These are phyloP conservation scores for Pulveroboletus ravenelii DNA, from an alignment of 768 basidiomycete species.

Conservation along the genomic window DNA sequence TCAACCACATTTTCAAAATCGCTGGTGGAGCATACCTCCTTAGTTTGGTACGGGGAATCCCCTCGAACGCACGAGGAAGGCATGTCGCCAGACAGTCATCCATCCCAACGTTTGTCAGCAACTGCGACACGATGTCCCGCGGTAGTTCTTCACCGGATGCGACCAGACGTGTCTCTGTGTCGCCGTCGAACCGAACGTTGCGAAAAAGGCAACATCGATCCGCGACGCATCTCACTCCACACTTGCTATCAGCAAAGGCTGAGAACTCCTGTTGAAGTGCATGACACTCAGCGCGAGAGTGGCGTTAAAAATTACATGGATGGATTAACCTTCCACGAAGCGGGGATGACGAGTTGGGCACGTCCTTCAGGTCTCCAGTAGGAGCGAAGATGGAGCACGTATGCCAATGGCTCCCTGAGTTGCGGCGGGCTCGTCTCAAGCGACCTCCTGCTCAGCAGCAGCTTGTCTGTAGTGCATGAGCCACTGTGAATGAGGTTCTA, in stretches of 20 bases:
- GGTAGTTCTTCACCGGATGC: conserved; percentile 7
- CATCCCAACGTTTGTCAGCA: conserved; percentile 3
- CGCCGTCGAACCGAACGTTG: conserved; percentile 15
- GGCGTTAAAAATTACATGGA: background rate
- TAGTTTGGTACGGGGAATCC: conserved; percentile 11
- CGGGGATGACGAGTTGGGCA: conserved; percentile 18
- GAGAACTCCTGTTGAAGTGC: conserved; percentile 7
- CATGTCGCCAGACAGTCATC: background rate
- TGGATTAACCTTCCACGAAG: conserved; percentile 24
- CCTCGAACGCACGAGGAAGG: conserved; percentile 15
- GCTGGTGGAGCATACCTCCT: conserved; percentile 12
- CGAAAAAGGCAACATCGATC: conserved; percentile 13
- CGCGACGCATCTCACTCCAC: background rate
- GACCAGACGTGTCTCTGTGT: background rate
- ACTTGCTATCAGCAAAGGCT: conserved; percentile 1
- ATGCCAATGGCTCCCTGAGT: conserved; percentile 16
- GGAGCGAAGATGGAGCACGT: conserved; percentile 22
- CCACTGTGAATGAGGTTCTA: background rate
- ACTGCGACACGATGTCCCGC: conserved; percentile 7
- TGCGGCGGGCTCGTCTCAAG: conserved; percentile 14
- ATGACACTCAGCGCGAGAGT: background rate
- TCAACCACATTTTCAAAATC: conserved; percentile 1
- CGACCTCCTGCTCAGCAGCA: conserved; percentile 5
- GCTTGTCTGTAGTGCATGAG: conserved; percentile 5
- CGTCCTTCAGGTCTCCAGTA: conserved; percentile 16